Base-by-base conservation (phyloP, 768 basidiomycete species). In the Boletus huronensis region DNA sequence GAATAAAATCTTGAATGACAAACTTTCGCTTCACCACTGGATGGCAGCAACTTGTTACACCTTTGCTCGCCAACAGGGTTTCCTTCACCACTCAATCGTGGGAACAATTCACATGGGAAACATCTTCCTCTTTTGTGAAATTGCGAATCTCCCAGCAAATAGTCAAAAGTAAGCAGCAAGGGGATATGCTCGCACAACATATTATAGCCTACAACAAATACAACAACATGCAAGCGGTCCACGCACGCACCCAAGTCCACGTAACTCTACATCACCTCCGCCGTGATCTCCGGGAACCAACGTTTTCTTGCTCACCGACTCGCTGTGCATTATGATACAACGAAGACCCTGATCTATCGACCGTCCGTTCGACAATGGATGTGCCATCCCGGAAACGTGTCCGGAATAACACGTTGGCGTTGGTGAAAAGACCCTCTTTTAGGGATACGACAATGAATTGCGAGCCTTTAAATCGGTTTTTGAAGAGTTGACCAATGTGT, bases 391-490 rank as follows among this genome's bases (percentile, higher is more conserved):
- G 79, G 78, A 98, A 98, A 50, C 90, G 82, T 14, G 95, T 89
- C 32, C 87, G 82, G 79, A 98, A 99, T 31, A 98, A 76, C 13
- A 94, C 95, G 64, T 99, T 98, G 36, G 96, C 97, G 62, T 98
- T 98, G 9, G 93, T 93, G 75, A 98, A 98, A 42, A 98, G 77
- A 6, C 96, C 96, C 64, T 98, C 97, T 72, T 98, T 98, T 52
- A 98, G 77, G 19, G 88, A 92, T 53, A 98, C 96, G 47, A 98
- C 97, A 65, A 98, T 97, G 74, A 98, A 99, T 69, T 99, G 97
- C 16, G 89, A 90, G 39, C 96, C 96, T 74, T 93, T 95, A 82
- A 99, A 99, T 17, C 97, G 84, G 45, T 88, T 96, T 39, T 89
- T 82, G 83, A 99, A 98, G n/a, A 98, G 82, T 60, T 93, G 92